Evolutionary conservation across 2,329 filamentous ascomycete genomes (phyloP).

Genomic region (Colletotrichum phormii): DNA sequence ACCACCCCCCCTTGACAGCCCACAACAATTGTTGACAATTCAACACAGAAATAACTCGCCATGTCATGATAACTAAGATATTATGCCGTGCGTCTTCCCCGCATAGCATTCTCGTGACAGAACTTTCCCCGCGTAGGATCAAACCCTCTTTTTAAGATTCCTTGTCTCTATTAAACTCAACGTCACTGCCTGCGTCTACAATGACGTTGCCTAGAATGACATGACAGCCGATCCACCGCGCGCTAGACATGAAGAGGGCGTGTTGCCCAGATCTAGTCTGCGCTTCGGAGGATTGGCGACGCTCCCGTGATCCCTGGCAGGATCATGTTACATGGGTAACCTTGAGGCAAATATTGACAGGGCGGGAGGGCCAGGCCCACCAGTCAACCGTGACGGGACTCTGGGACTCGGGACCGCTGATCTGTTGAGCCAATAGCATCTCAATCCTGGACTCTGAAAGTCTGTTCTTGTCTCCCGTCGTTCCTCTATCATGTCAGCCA

Average conservation of each 20-base stretch:
- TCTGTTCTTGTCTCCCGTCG: not conserved
- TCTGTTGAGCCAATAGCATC: constrained; percentile 29
- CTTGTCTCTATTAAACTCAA: not conserved
- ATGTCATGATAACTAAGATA: not conserved
- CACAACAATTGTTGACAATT: not conserved
- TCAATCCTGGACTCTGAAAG: constrained; percentile 7
- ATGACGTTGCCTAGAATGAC: not conserved
- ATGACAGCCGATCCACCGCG: not conserved
- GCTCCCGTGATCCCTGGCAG: not conserved
- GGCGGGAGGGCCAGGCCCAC: not conserved
- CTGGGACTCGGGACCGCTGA: not conserved
- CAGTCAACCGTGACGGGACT: not conserved
- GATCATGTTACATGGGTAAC: not conserved
- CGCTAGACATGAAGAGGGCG: not conserved
- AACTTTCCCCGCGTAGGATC: constrained; percentile 9
- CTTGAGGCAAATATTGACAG: constrained; percentile 8
- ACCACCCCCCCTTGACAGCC: not conserved
- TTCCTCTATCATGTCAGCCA: not conserved
- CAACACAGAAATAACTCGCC: not conserved
- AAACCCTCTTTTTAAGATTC: not conserved
- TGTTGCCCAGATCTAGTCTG: not conserved
- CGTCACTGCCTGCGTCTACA: not conserved
- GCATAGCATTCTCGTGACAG: constrained; percentile 10
- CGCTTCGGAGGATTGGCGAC: not conserved
- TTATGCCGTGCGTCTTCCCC: not conserved